Conservation (phyloP, 2,329 filamentous ascomycete species). For the Exophiala aquamarina region DNA sequence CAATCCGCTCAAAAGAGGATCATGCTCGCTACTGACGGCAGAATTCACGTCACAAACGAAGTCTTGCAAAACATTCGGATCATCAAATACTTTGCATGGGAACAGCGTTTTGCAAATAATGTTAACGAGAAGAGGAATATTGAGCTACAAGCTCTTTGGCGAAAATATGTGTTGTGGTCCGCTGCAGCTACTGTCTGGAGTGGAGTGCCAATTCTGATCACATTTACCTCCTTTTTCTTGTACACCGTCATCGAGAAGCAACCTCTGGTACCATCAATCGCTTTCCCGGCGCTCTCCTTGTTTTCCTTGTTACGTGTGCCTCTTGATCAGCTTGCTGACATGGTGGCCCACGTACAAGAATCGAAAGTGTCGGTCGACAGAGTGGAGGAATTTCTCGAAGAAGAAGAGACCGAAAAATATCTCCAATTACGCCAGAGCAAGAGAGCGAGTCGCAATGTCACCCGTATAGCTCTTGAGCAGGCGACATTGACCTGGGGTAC, state of each 20-base stretch:
- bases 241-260: slow-evolving; percentile 91
- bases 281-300: slow-evolving; percentile 93
- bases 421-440: slow-evolving; percentile 73
- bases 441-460: slow-evolving; percentile 65
- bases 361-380: slow-evolving; percentile 95
- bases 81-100: slow-evolving; percentile 99
- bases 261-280: slow-evolving; percentile 83
- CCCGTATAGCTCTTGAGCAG: slow-evolving; percentile 79
- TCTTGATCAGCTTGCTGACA: slow-evolving; percentile 93
- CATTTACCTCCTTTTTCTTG: slow-evolving; percentile 91
- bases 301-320: slow-evolving; percentile 93
- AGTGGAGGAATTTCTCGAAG: slow-evolving; percentile 88
- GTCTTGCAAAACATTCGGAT: slow-evolving; percentile 96
- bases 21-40: slow-evolving; percentile 87
- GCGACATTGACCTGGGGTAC: slow-evolving; percentile 89
- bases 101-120: slow-evolving; percentile 80
- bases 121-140: slow-evolving; percentile 83
- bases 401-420: slow-evolving; percentile 97
- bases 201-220: slow-evolving; percentile 90
- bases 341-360: slow-evolving; percentile 98
- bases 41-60: slow-evolving; percentile 95
- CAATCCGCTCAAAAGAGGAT: slow-evolving; percentile 85
- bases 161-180: slow-evolving; percentile 88
- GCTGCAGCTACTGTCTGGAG: slow-evolving; percentile 93
- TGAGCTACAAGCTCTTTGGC: slow-evolving; percentile 76